Conservation (phyloP, 2,329 filamentous ascomycete genomes). For the Paraconiothyrium brasiliense region DNA sequence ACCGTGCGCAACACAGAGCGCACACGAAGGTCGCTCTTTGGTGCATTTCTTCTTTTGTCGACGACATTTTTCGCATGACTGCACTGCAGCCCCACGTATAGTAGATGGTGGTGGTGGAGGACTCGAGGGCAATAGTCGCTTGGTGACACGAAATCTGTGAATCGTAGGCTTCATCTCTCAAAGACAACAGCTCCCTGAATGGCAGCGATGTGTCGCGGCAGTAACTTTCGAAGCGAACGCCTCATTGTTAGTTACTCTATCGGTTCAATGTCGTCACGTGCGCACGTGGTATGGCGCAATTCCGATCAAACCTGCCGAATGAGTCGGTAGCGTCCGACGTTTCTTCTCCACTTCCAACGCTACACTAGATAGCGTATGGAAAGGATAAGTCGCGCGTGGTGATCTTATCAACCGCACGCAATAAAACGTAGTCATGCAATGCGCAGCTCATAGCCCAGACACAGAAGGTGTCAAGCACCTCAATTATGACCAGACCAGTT, state of each 20-base stretch:
- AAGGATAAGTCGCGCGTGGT: not conserved
- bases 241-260: too few relatives aligned
- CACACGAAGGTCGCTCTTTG: not conserved
- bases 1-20: conserved; percentile 4
- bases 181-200: not conserved
- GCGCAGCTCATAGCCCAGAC: not conserved
- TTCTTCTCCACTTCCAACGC: not conserved
- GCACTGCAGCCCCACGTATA: not conserved
- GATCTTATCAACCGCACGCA: not conserved
- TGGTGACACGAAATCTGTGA: conserved; percentile 10
- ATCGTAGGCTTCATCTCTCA: not conserved
- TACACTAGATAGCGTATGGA: not conserved
- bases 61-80: conserved; percentile 9
- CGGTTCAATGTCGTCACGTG: not conserved
- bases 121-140: not conserved
- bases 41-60: conserved; percentile 10
- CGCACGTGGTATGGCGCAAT: conserved; percentile 9
- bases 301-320: conserved; percentile 4
- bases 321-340: not conserved
- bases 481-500: not conserved
- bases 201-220: too few relatives aligned
- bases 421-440: not conserved
- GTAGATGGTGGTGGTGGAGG: not conserved
- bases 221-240: too few relatives aligned
- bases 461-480: not conserved